Conservation (phyloP, 176 grass and related monocot species). For the Melocanna baccifera region DNA sequence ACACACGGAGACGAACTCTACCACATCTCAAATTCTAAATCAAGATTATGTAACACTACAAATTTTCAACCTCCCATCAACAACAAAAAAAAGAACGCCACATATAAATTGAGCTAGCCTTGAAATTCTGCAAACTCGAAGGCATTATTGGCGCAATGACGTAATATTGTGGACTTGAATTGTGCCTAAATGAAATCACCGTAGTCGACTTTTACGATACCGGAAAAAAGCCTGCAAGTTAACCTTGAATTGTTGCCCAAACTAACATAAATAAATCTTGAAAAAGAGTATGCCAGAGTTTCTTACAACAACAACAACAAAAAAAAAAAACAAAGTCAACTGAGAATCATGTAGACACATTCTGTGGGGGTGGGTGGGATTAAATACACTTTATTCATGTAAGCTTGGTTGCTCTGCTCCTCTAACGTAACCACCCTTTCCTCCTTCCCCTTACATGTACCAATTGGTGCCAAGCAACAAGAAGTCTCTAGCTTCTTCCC, state of each 20-base stretch:
- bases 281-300: background rate
- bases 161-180: background rate
- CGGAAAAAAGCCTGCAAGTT: background rate
- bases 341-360: background rate
- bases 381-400: background rate
- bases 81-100: background rate
- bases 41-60: background rate
- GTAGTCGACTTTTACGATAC: background rate
- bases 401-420: background rate
- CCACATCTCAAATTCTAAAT: too few species aligned
- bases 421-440: background rate
- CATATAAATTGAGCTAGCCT: background rate
- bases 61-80: background rate
- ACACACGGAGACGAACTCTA: too few species aligned
- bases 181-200: background rate
- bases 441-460: background rate
- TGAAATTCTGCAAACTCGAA: background rate
- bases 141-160: background rate
- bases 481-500: background rate
- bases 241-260: background rate
- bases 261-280: background rate
- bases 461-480: background rate
- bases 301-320: too few species aligned
- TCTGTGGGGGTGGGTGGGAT: background rate
- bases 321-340: constrained; percentile 20